phyloP scores from a whole-genome alignment of 1,284 basidiomycete genomes.

The Austroboletus novae-zelandiae region DNA sequence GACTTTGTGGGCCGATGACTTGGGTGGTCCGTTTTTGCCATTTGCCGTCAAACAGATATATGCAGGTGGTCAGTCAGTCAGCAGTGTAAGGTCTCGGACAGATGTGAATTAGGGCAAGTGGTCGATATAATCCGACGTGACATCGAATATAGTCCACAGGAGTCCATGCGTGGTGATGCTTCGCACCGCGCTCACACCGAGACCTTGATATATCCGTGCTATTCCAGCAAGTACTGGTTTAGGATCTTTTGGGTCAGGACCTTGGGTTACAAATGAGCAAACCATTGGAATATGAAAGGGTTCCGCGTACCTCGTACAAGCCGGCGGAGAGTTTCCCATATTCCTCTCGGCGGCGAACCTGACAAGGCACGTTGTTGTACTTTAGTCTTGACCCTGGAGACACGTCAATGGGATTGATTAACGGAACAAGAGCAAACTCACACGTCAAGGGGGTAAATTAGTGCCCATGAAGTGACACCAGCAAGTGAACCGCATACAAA shows the following conservation, averaged over 20 bases:
- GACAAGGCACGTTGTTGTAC: conserved; percentile 87
- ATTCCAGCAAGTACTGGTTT: conserved; percentile 70
- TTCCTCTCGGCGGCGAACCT: conserved; percentile 64
- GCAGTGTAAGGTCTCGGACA: conserved; percentile 6
- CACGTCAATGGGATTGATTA: neutral
- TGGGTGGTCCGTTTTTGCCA: conserved; percentile 4
- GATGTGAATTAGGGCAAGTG: conserved; percentile 45
- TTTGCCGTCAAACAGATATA: conserved; percentile 14
- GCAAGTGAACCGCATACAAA: conserved; percentile 83
- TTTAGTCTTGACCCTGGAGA: conserved; percentile 84
- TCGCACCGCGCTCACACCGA: conserved; percentile 80
- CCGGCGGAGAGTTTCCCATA: conserved; percentile 71
- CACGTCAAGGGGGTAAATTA: conserved; percentile 86
- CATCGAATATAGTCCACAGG: conserved; percentile 81
- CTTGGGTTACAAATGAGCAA: conserved; percentile 37
- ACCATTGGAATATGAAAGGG: neutral
- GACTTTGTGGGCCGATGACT: conserved; percentile 6
- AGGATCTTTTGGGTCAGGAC: conserved; percentile 70
- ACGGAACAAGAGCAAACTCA: conserved; percentile 37
- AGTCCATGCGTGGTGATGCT: conserved; percentile 83
- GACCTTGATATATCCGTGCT: conserved; percentile 76
- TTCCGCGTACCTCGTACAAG: conserved; percentile 63
- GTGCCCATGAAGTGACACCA: conserved; percentile 80
- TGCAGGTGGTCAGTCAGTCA: conserved; percentile 12
- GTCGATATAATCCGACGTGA: conserved; percentile 73